Evolutionary conservation across 345 rosid genomes (phyloP).

Genomic region (Turnera subulata): DNA sequence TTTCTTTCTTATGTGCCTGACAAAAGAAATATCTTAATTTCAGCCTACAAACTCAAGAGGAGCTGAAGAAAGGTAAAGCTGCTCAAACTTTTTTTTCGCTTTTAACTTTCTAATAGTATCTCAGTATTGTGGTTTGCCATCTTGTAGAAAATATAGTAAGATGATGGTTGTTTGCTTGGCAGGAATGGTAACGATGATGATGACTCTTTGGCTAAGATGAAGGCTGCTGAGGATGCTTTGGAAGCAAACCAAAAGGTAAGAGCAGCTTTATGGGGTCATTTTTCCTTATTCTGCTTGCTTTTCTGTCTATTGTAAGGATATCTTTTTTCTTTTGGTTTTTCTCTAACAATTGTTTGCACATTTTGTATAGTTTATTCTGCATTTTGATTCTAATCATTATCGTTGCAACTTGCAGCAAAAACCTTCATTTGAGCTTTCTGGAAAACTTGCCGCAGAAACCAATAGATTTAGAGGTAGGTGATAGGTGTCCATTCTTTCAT

Average conservation of each 20-base stretch:
- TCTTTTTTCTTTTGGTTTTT: background rate
- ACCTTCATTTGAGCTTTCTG: conserved; percentile 93
- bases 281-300: background rate
- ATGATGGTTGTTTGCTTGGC: conserved; percentile 18
- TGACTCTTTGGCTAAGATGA: conserved; percentile 77
- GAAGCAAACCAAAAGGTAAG: conserved; percentile 73
- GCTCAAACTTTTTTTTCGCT: conserved; percentile 3
- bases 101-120: background rate
- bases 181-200: conserved; percentile 61
- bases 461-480: conserved; percentile 78
- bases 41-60: conserved; percentile 53
- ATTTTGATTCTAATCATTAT: conserved; percentile 4
- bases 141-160: background rate
- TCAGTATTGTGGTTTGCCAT: background rate
- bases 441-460: conserved; percentile 96
- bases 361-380: conserved; percentile 8
- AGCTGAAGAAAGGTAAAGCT: conserved; percentile 40
- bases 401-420: conserved; percentile 56
- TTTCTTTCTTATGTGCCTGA: too few species aligned
- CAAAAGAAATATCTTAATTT: conserved; percentile 12
- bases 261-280: background rate
- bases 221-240: conserved; percentile 83
- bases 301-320: too few species aligned
- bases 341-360: background rate
- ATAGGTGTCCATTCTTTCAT: background rate